Base-by-base conservation (phyloP, 441 rosid species). In the Eugenia klotzschiana region DNA sequence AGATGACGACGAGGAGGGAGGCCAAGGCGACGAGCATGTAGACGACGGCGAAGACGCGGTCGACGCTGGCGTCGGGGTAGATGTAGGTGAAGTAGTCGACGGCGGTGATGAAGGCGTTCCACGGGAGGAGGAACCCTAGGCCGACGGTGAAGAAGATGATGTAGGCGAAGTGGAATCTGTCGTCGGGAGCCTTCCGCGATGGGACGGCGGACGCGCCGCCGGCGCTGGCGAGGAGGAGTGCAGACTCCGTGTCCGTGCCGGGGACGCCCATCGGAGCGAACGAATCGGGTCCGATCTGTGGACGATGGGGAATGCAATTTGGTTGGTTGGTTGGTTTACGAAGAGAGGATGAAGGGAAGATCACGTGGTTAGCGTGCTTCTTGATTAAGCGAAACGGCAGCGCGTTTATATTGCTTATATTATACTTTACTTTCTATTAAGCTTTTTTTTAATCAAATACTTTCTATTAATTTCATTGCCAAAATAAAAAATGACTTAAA, bases 31-130 rank as follows among this genome's bases (percentile, higher is more conserved):
- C 89, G 77, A 93, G 72, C 94, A 94, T 91, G 89, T 94, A 94
- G 58, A 83, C 90, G 69, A 94, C 94, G 85, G 97, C 91, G 86
- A 94, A 94, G 83, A 92, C 82, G 40, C 99, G 95, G 89, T 96
- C 99, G 26, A 96, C 96, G 81, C 95, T 82, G 82, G 89, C 93
- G 27, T 91, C 94, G 1, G 99, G 99, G 85, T 96, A 96, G 88
- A 94, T 88, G 91, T 89, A 93, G 83, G 95, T 87, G 93, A 95
- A 96, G 94, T 94, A 94, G 87, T 96, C 99, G 85, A 96, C 97
- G 89, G 98, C 98, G 55, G 99, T 96, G 89, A 96, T 93, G 93
- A 94, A 94, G 77, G 96, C 87, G 92, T 94, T 96, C 99, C 98
- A 96, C 33, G 99, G 99, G 87, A 96, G 97, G 79, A 96, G 95